Conservation (phyloP, 2,329 filamentous ascomycete genomes). For the Tolypocladium cylindrosporum region DNA sequence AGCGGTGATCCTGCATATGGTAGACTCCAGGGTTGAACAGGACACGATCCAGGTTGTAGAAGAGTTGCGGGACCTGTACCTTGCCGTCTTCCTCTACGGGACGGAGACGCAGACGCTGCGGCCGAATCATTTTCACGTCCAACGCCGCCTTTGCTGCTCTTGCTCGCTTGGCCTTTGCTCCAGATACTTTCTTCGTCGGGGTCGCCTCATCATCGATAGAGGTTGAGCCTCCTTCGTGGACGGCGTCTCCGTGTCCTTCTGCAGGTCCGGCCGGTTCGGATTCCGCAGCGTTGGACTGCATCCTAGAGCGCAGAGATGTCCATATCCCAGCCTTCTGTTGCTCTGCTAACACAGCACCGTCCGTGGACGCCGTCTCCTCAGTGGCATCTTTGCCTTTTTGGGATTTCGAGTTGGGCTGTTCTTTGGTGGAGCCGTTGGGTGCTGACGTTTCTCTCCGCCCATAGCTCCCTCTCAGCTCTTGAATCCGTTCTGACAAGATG, state of each 20-base stretch:
- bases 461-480: neutral
- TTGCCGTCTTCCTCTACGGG: slow-evolving; percentile 22
- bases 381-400: neutral
- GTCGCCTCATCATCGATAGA: neutral
- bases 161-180: slow-evolving; percentile 3
- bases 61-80: slow-evolving; percentile 46
- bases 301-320: slow-evolving; percentile 17
- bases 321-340: slow-evolving; percentile 10
- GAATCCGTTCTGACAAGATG: neutral
- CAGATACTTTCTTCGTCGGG: neutral
- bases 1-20: slow-evolving; percentile 77
- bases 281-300: slow-evolving; percentile 7
- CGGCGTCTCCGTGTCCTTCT: neutral
- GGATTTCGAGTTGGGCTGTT: neutral
- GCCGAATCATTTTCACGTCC: slow-evolving; percentile 17
- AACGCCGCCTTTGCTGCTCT: slow-evolving; percentile 4
- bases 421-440: neutral
- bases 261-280: neutral
- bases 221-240: neutral
- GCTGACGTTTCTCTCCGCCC: neutral
- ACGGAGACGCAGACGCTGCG: slow-evolving; percentile 13
- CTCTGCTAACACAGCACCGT: neutral
- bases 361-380: neutral
- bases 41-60: slow-evolving; percentile 75
- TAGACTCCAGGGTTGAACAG: slow-evolving; percentile 94